Base-by-base conservation (phyloP, 805 yeast genomes). In the Lipomyces sp. region DNA sequence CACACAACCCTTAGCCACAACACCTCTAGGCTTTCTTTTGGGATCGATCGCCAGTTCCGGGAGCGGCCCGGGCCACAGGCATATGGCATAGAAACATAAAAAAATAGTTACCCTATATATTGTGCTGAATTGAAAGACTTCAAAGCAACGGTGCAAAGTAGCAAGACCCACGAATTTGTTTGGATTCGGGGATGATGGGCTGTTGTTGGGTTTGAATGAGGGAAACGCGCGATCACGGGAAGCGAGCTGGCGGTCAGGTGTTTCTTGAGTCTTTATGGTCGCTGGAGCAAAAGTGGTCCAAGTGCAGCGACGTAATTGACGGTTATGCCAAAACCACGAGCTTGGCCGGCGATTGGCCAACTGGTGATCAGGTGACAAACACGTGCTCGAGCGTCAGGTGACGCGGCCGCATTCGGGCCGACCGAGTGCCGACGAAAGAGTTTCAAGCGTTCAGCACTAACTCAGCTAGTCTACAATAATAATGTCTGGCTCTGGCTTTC, bases 211-310 rank as follows among this genome's bases (percentile, higher is more conserved):
- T 33, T n/a, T 4, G 8, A 37, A 11, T 4, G 10, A 2, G 7
- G 13, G 29, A 29, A 18, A 32, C 24, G 64, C 67, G 61, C 60
- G 67, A 64, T 64, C 67, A 64, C 67, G 67, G 67, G 64, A 57
- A 64, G 50, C 39, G 45, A 34, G 50, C 57, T 45, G 51, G 35
- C 51, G 57, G 56, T 54, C 62, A n/a, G 59, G 62, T 57, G 59
- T 48, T 32, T 32, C 59, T 15, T 8, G n/a, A 6, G 59, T 8
- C n/a, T 45, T 45, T 29, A 37, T n/a, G 35, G 32, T 33, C 18
- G 5, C 8, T 33, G 15, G 1, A 13, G 57, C n/a, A 8, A 15
- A n/a, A n/a, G 15, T 6, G 13, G 24, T 37, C 3, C 13, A 39
- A 32, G 10, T 13, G 39, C 11, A 24, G 53, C 34, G 11, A 2